These are phyloP conservation scores for Anacardium occidentale DNA, from an alignment of 345 rosid species.

Conservation along the genomic window DNA sequence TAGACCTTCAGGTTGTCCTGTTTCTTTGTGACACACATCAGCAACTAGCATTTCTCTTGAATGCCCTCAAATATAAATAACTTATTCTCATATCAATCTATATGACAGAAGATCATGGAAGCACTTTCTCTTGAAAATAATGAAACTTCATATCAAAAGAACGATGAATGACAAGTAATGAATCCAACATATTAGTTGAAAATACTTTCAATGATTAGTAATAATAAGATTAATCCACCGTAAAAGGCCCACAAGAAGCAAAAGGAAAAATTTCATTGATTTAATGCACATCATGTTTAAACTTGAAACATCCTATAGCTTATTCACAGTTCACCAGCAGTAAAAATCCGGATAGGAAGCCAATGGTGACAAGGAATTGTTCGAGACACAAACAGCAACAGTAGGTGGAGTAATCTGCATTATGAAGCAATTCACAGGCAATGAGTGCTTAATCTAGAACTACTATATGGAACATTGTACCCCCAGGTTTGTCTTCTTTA, in stretches of 20 bases:
- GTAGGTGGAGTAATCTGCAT: neutral
- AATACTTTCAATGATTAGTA: slow-evolving; percentile 12
- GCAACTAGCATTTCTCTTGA: slow-evolving; percentile 7
- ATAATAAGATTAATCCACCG: slow-evolving; percentile 4
- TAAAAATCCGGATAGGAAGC: neutral
- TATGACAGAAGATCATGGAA: neutral
- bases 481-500: neutral
- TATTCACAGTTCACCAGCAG: neutral
- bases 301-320: neutral
- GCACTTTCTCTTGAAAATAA: slow-evolving; percentile 2
- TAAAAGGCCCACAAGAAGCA: neutral
- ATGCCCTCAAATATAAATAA: slow-evolving; percentile 7
- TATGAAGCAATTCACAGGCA: neutral
- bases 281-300: neutral
- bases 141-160: neutral
- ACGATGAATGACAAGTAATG: slow-evolving; percentile 1
- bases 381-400: neutral
- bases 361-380: no score
- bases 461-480: neutral
- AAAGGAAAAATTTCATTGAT: neutral
- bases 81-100: slow-evolving; percentile 5
- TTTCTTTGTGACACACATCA: slow-evolving; percentile 15
- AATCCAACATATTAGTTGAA: slow-evolving; percentile 6
- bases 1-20: slow-evolving; percentile 26
- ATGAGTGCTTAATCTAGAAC: neutral